Percentiles rank a stretch among this genome's conserved stretches.
Evolutionary conservation across 306 rosid genomes (phyloP).

Genomic region (Rosa persica): DNA sequence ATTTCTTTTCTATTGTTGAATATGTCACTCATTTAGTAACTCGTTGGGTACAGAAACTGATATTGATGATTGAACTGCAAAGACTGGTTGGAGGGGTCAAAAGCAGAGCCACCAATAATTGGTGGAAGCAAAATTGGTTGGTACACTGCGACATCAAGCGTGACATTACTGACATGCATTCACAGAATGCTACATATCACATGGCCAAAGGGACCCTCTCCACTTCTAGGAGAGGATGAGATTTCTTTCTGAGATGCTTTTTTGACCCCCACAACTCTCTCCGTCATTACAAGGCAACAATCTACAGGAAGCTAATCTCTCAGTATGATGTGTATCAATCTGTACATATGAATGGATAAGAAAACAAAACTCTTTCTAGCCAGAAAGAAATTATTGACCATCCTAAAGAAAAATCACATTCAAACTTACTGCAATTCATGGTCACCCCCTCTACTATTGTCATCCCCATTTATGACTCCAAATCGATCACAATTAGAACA

Average conservation of each 20-base stretch:
- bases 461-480: conserved; percentile 14
- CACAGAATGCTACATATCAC: conserved; percentile 18
- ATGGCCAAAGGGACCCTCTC: conserved; percentile 31
- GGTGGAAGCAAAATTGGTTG: conserved; percentile 14
- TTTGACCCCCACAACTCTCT: conserved; percentile 4
- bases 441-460: background rate
- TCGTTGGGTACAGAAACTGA: conserved; percentile 1
- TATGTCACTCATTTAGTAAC: background rate
- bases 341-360: conserved; percentile 3
- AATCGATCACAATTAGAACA: background rate
- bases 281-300: conserved; percentile 10
- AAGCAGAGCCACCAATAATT: conserved; percentile 22
- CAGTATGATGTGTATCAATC: background rate
- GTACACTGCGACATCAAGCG: conserved; percentile 29
- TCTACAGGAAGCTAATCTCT: background rate
- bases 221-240: background rate
- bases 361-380: conserved; percentile 15
- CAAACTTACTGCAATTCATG: conserved; percentile 3
- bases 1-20: background rate
- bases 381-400: conserved; percentile 3
- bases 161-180: conserved; percentile 28
- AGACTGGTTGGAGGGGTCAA: background rate
- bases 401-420: conserved; percentile 1
- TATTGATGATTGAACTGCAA: background rate
- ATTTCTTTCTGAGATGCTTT: conserved; percentile 19